These are phyloP conservation scores for Edaphochlamys debaryana DNA, from an alignment of 139 green algal species.

Conservation along the genomic window DNA sequence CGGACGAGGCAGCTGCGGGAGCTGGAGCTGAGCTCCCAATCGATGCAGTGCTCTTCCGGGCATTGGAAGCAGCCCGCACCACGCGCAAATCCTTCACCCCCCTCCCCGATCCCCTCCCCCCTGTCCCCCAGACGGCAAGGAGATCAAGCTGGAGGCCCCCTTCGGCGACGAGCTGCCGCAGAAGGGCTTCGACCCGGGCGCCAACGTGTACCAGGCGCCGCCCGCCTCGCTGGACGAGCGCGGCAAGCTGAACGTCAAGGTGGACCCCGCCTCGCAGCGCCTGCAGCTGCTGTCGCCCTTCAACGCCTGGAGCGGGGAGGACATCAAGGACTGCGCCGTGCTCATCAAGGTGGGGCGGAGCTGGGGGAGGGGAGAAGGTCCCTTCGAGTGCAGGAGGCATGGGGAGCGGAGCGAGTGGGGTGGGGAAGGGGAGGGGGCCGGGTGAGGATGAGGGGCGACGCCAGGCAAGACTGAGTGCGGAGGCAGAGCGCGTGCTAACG, in stretches of 20 bases:
- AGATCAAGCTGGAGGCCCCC: conserved; percentile 86
- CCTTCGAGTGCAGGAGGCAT: too few species aligned
- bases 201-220: conserved; percentile 48
- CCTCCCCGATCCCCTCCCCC: background rate
- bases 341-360: conserved; percentile 71
- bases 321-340: conserved; percentile 77
- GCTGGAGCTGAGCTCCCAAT: too few species aligned
- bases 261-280: conserved; percentile 81
- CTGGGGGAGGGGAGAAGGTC: too few species aligned
- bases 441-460: too few species aligned
- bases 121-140: conserved; percentile 82
- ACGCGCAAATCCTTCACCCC: too few species aligned
- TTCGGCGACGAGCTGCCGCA: conserved; percentile 89
- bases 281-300: conserved; percentile 94
- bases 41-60: background rate
- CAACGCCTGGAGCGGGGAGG: conserved; percentile 81
- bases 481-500: too few species aligned
- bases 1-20: too few species aligned
- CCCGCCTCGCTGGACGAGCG: conserved; percentile 7
- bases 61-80: too few species aligned
- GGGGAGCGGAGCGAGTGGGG: too few species aligned
- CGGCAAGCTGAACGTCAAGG: conserved; percentile 49
- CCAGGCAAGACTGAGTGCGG: too few species aligned
- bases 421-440: too few species aligned
- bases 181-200: conserved; percentile 82